Base-by-base conservation (phyloP, 495 filamentous ascomycete species). In the Aspergillus diversus region DNA sequence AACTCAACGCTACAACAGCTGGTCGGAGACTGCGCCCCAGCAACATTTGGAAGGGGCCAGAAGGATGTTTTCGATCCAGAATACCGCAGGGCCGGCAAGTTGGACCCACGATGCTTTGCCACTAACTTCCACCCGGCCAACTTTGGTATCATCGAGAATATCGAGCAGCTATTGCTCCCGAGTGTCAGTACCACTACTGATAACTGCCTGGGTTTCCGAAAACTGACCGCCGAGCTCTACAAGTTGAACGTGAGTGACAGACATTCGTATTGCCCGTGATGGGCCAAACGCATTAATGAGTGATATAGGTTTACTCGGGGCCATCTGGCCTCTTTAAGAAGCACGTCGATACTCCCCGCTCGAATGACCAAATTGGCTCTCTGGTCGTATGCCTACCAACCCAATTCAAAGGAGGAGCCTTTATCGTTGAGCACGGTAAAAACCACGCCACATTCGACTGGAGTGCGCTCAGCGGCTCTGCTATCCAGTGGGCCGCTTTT, bases 401-500 rank as follows among this genome's bases (percentile, higher is more conserved):
- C n/a, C 12, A 57, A 0, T 78, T 82, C 66, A n/a, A 77, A 63
- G 83, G 82, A 32, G 70, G 74, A 3, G 61, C 57, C 3, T 43
- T 74, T 34, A n/a, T 47, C 5, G 68, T 78, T 5, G 58, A 61
- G 0, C 72, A 76, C 17, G 17, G 63, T 4, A 61, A 66, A 15
- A 71, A 57, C 39, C 61, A 69, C 4, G 61, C 76, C n/a, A 59
- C 65, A 7, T 82, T 77, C 60, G 78, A 84, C 67, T 86, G 83
- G 82, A 63, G 63, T 21, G 31, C 43, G 0, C 48, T 54, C 0
- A 74, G 67, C 39, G 49, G 21, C 5, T 47, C 71, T 0, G 12
- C 63, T 1, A 76, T 87, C 52, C 69, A 81, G 21, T 89, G 84
- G 85, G 83, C 80, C 0, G 85, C 86, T 1, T 89, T 89, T 69